Percentiles rank a stretch among this genome's conserved stretches.
phyloP scores from a whole-genome alignment of 495 filamentous ascomycete genomes.

The Apiosordaria backusii region DNA sequence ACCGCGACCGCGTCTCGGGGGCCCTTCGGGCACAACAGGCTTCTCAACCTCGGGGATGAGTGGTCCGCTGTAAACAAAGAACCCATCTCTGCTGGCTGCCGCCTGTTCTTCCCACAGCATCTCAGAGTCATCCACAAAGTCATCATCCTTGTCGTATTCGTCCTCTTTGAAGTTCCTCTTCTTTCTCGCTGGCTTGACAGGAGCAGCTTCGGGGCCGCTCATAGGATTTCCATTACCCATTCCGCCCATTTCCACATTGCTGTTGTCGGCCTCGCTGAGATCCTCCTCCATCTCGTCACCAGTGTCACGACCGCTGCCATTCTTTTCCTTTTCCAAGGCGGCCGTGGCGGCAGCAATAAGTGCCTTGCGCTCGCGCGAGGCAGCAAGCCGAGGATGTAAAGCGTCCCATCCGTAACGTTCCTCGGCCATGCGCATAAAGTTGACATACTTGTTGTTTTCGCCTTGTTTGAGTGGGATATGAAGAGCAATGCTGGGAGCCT shows the following conservation, averaged over 20 bases:
- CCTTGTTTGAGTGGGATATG: constrained; percentile 70
- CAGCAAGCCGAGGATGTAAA: constrained; percentile 83
- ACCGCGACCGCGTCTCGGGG: constrained; percentile 71
- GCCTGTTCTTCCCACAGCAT: constrained; percentile 94
- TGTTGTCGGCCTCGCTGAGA: constrained; percentile 59
- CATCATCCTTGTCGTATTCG: constrained; percentile 93
- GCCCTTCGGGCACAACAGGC: constrained; percentile 69
- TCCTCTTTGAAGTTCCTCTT: constrained; percentile 87
- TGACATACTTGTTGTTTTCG: constrained; percentile 82
- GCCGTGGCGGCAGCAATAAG: constrained; percentile 82
- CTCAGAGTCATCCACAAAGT: constrained; percentile 96
- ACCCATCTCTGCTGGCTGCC: constrained; percentile 86
- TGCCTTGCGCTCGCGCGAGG: constrained; percentile 72
- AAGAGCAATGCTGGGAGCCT: constrained; percentile 77
- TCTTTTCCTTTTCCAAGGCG: constrained; percentile 72
- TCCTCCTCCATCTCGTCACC: constrained; percentile 73
- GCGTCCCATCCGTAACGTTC: constrained; percentile 93
- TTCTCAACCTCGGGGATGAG: constrained; percentile 85
- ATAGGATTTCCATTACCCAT: constrained; percentile 24
- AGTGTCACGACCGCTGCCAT: constrained; percentile 67
- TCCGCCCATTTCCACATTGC: constrained; percentile 63
- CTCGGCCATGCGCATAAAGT: constrained; percentile 90
- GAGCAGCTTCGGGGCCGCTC: constrained; percentile 52
- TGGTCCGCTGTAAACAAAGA: constrained; percentile 84
- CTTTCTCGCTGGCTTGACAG: constrained; percentile 60